Percentiles rank a stretch among this genome's conserved stretches.
These are phyloP conservation scores for Rasamsonia emersonii DNA, from an alignment of 2,329 filamentous ascomycete species.

Conservation along the genomic window DNA sequence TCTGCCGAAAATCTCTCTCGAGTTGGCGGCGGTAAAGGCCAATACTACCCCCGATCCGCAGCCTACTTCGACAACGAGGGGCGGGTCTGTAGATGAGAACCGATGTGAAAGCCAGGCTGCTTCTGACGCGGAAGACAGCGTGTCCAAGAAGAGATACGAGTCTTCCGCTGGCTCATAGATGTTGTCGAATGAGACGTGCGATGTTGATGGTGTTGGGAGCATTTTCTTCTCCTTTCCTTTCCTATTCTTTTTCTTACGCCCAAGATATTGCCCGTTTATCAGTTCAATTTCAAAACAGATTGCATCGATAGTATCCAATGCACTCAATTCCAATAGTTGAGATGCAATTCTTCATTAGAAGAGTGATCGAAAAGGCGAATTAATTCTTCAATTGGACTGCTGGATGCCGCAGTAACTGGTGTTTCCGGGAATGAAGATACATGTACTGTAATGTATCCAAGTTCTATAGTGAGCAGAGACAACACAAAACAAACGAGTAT, in stretches of 20 bases:
- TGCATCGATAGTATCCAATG: too few species aligned
- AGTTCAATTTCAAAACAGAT: too few species aligned
- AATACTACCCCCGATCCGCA: constrained; percentile 91
- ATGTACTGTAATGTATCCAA: too few species aligned
- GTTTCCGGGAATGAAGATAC: too few species aligned
- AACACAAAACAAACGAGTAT: too few species aligned
- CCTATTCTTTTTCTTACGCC: constrained; percentile 3
- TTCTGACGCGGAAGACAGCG: constrained; percentile 65
- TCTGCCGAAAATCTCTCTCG: constrained; percentile 63
- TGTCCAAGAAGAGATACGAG: constrained; percentile 89
- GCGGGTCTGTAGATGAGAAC: constrained; percentile 39
- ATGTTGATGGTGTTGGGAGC: constrained; percentile 89
- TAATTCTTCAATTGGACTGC: too few species aligned
- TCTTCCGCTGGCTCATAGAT: constrained; percentile 96
- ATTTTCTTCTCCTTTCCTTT: constrained; percentile 40
- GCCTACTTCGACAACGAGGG: constrained; percentile 72
- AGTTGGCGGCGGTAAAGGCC: constrained; percentile 73
- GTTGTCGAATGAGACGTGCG: constrained; percentile 77
- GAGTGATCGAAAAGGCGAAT: too few species aligned
- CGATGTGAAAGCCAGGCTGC: constrained; percentile 56
- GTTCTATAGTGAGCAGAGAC: too few species aligned
- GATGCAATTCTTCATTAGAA: too few species aligned
- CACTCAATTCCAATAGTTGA: too few species aligned
- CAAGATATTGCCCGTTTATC: too few species aligned
- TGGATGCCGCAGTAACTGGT: too few species aligned